Conservation (phyloP, 2,329 filamentous ascomycete genomes). For the Pseudogymnoascus sp. region DNA sequence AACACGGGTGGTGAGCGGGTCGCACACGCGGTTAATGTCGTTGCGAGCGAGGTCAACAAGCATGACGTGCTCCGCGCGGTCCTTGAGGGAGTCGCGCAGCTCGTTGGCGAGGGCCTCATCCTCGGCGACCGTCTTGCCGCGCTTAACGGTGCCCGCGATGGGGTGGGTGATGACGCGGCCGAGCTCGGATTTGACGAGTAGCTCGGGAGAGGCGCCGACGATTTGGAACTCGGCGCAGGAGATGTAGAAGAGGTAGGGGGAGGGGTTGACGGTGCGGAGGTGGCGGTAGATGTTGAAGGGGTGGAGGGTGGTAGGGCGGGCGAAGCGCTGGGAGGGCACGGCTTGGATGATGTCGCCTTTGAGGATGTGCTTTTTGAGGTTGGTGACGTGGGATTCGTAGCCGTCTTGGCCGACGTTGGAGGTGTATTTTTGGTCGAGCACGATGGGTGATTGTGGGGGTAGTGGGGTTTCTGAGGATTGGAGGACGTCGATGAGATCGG, state of each 20-base stretch:
- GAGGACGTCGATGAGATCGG: constrained; percentile 61
- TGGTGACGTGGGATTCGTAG: constrained; percentile 83
- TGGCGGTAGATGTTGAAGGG: constrained; percentile 98
- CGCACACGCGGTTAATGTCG: constrained; percentile 92
- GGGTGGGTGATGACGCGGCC: constrained; percentile 91
- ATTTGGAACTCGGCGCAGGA: constrained; percentile 90
- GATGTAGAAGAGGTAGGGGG: constrained; percentile 94
- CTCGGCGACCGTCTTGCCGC: constrained; percentile 71
- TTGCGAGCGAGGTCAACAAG: constrained; percentile 92
- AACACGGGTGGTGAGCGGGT: constrained; percentile 80
- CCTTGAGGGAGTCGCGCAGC: constrained; percentile 74
- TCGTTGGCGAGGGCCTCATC: constrained; percentile 72
- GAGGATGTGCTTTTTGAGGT: constrained; percentile 82
- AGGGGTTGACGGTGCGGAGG: constrained; percentile 93
- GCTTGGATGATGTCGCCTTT: constrained; percentile 95
- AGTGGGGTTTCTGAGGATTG: constrained; percentile 67
- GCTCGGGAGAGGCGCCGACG: constrained; percentile 87
- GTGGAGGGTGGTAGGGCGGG: constrained; percentile 80
- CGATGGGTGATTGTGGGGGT: constrained; percentile 66
- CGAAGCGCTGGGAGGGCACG: constrained; percentile 88
- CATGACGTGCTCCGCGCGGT: constrained; percentile 95
- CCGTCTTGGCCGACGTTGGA: constrained; percentile 87
- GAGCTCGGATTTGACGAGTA: constrained; percentile 82
- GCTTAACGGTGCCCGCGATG: constrained; percentile 90
- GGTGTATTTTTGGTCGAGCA: constrained; percentile 67